Base-by-base conservation (phyloP, 139 green algal species). In the Chlamydomonas eustigma region DNA sequence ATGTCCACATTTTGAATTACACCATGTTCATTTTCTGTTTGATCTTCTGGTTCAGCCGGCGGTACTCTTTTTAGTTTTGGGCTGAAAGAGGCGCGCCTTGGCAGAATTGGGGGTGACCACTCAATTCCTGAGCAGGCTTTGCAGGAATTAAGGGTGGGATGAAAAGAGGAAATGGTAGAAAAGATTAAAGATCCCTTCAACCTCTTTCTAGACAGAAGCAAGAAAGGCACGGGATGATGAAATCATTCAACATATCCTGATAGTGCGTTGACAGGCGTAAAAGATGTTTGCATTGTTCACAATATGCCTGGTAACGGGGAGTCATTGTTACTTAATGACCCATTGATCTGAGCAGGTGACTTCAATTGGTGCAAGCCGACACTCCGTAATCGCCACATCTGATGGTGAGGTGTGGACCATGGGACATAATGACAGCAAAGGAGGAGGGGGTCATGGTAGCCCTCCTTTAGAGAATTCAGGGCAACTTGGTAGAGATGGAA, bases 361-460 rank as follows among this genome's bases (percentile, higher is more conserved):
- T 31, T 77, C 65, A 12, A 73, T 83, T 12, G 80, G 76, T n/a
- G 84, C 66, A 58, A 80, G 66, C 73, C 76, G 84, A 37, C 84
- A 86, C 50, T 77, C 78, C 3, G 75, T 32, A 4, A 38, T 70
- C 5, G 31, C 50, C 50, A 77, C 72, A 24, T 4, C 25, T 22
- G 73, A 87, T 2, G 84, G 87, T 0, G n/a, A 66, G 31, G 66
- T 89, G 31, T 87, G 75, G 72, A 88, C 82, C 28, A 87, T 84
- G 82, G 87, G 87, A 0, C 76, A 82, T 44, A 89, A 91, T 75
- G 78, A 88, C 79, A 84, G 79, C 77, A 76, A 64, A 35, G 88
- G 88, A 2, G 88, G 88, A 24, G 88, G 88, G 5, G 85, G 88
- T 1, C 79, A 89, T 50, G 88, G 88, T 74, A 90, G 80, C 65